Evolutionary conservation across 805 yeast genomes (phyloP).

Genomic region (Candida coleopterorum): DNA sequence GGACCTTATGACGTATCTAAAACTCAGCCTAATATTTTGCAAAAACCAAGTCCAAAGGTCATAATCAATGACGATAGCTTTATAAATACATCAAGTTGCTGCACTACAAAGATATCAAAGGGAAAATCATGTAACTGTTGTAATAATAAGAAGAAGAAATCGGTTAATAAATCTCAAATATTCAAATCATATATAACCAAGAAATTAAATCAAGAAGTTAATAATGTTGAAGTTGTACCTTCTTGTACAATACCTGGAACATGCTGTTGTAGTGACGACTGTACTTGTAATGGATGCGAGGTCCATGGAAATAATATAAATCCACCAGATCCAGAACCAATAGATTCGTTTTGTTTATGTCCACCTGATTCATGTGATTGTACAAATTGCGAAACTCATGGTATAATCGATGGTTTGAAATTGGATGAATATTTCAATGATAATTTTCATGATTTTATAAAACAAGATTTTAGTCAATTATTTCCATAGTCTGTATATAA

Average conservation of each 20-base stretch:
- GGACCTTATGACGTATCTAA: constrained; percentile 31
- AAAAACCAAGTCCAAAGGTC: constrained; percentile 17
- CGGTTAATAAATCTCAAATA: constrained; percentile 32
- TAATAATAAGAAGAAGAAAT: constrained; percentile 21
- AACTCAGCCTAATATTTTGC: constrained; percentile 9
- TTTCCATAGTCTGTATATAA: neutral
- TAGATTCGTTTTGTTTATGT: constrained; percentile 18
- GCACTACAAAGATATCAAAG: constrained; percentile 18
- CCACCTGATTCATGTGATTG: constrained; percentile 30
- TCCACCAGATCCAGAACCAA: neutral
- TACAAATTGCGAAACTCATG: constrained; percentile 41
- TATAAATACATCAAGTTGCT: constrained; percentile 30
- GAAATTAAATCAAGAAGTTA: constrained; percentile 8
- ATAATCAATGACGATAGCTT: constrained; percentile 28
- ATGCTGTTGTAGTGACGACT: constrained; percentile 33
- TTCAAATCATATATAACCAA: constrained; percentile 27
- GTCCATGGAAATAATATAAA: constrained; percentile 23
- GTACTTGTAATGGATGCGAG: constrained; percentile 34
- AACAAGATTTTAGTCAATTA: neutral
- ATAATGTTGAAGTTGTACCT: constrained; percentile 17
- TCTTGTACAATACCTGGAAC: constrained; percentile 33
- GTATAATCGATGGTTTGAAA: constrained; percentile 38
- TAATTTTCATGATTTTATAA: constrained; percentile 3
- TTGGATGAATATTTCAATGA: constrained; percentile 27
- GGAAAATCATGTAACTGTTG: constrained; percentile 27